Percentiles rank a stretch among this genome's conserved stretches.
Evolutionary conservation across 495 filamentous ascomycete genomes (phyloP).

Genomic region (Hyaloscypha hepaticicola): DNA sequence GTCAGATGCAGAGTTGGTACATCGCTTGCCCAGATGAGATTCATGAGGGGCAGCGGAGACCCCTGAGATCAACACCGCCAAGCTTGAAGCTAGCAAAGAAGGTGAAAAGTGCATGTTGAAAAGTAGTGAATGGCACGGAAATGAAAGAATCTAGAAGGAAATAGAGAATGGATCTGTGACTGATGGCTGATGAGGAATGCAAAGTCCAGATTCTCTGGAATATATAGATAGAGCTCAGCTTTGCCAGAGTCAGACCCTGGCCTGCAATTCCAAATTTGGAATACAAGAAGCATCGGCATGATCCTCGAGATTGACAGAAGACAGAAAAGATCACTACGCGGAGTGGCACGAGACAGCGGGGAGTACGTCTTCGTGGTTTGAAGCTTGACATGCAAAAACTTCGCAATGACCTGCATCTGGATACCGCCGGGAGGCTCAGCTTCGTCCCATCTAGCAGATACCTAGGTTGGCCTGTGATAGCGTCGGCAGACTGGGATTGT

Average conservation of each 20-base stretch:
- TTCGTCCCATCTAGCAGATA: background rate
- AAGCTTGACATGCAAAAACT: background rate
- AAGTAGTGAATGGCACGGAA: background rate
- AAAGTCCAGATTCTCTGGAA: background rate
- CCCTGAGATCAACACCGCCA: constrained; percentile 8
- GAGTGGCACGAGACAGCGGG: background rate
- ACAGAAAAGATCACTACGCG: background rate
- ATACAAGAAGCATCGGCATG: background rate
- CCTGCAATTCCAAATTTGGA: background rate
- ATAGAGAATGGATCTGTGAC: background rate
- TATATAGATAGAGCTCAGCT: background rate
- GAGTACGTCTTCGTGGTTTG: background rate
- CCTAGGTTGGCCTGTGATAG: background rate
- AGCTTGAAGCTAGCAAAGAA: constrained; percentile 14
- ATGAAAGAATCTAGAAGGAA: constrained; percentile 11
- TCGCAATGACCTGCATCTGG: background rate
- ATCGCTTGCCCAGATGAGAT: constrained; percentile 18
- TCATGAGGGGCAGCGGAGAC: constrained; percentile 4
- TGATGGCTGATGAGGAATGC: background rate
- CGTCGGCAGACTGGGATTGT: background rate
- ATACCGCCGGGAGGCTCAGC: background rate
- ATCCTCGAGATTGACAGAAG: background rate
- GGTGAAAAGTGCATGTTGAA: constrained; percentile 19
- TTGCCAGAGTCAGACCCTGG: background rate
- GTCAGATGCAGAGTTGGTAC: constrained; percentile 17